Conservation (phyloP, 441 rosid genomes). For the Hura crepitans region DNA sequence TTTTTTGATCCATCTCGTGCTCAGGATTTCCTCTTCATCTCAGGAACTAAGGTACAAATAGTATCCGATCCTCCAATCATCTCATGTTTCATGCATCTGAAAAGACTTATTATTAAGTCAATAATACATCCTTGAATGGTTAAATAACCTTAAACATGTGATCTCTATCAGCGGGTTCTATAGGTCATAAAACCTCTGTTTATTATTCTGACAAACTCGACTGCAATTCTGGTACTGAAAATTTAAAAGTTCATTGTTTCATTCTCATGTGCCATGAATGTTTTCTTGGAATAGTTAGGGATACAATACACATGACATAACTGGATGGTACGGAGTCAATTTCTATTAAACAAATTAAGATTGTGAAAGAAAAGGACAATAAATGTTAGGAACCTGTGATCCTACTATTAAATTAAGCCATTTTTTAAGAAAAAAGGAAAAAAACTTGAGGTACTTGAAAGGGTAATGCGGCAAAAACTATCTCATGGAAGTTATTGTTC, state of each 20-base stretch:
- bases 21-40: slow-evolving; percentile 85
- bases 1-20: slow-evolving; percentile 80
- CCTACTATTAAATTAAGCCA: background rate
- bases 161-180: background rate
- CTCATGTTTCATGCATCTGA: background rate
- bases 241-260: background rate
- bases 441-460: no score
- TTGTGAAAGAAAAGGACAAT: no score
- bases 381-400: background rate
- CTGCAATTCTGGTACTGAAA: background rate
- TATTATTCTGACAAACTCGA: background rate
- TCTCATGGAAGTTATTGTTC: background rate
- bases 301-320: background rate
- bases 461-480: background rate
- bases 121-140: background rate
- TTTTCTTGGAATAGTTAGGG: background rate
- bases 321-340: background rate
- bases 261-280: background rate
- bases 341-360: background rate
- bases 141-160: background rate
- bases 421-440: background rate
- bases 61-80: background rate
- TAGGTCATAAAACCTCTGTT: background rate
- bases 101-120: background rate
- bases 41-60: slow-evolving; percentile 78